Evolutionary conservation across 768 basidiomycete genomes (phyloP).

Genomic region (Cystofilobasidium capitatum): DNA sequence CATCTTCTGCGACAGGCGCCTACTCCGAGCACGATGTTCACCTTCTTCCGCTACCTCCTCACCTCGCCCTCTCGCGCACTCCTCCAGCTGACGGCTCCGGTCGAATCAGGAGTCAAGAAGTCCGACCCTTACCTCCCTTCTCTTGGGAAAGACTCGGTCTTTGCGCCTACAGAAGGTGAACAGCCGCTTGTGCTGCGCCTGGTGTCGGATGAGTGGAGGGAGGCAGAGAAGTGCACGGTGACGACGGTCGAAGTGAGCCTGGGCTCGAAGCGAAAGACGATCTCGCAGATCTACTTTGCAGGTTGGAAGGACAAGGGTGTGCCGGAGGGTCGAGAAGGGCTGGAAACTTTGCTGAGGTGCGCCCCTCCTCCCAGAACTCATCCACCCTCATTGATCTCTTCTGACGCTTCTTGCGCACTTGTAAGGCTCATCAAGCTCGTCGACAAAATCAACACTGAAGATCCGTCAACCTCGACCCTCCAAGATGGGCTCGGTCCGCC

Average conservation of each 20-base stretch:
- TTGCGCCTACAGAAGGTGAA: neutral
- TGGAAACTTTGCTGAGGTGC: conserved; percentile 7
- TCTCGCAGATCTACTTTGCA: conserved; percentile 8
- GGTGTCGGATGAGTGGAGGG: neutral
- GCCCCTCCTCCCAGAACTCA: neutral
- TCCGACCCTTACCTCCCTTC: conserved; percentile 38
- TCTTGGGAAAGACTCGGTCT: neutral
- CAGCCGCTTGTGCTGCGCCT: neutral
- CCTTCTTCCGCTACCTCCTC: conserved; percentile 31
- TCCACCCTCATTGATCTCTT: neutral
- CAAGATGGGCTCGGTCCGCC: conserved; percentile 8
- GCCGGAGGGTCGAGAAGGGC: neutral
- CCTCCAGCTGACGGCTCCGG: conserved; percentile 38
- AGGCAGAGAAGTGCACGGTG: conserved; percentile 2
- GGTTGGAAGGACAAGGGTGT: conserved; percentile 23
- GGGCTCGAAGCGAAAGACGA: neutral
- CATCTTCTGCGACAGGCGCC: conserved; percentile 34
- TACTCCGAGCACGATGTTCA: conserved; percentile 31
- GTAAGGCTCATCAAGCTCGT: conserved; percentile 9
- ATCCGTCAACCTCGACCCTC: neutral
- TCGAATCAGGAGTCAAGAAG: conserved; percentile 36
- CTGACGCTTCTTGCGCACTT: neutral
- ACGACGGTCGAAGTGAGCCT: neutral
- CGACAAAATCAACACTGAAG: conserved; percentile 28
- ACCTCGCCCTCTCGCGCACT: conserved; percentile 30